Base-by-base conservation (phyloP, 176 grass and related monocot genomes). In the Rhynchospora breviuscula region DNA sequence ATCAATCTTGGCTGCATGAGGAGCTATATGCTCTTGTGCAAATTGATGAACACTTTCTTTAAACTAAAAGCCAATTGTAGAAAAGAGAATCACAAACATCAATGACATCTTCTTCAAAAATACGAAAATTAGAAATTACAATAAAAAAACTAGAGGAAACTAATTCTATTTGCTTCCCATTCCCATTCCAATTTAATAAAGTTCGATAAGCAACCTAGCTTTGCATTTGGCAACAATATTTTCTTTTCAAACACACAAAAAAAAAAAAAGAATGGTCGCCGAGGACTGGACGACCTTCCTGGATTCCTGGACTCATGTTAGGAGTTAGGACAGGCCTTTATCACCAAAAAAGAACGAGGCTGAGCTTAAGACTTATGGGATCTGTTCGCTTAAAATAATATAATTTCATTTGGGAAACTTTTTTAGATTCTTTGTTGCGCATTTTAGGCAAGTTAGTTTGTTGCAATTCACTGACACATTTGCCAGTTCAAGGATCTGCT, bases 41-140 rank as follows among this genome's bases (percentile, higher is more conserved):
- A 98, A 98, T 68, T 85, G 89, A 79, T 82, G 81, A 81, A 94
- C 92, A 72, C 95, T 98, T 77, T 94, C 89, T 83, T 98, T 98
- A 84, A 98, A 98, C 95, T 97, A 19, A 7, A 78, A 85, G 81
- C 6, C 67, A 85, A 79, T 19, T 53, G 12, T 17, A 66, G 19
- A n/a, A 52, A 53, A 52, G 18, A 56, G 54, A 26, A 45, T 29
- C 59, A 75, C 31, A 71, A 19, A 70, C 49, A 77, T 57, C 73
- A n/a, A n/a, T n/a, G n/a, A n/a, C n/a, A n/a, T n/a, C 49, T 26
- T 22, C 71, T 15, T 12, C 47, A 7, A 76, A 1, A 53, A 21
- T 53, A 22, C 13, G 21, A 26, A 68, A 68, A n/a, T 59, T 62
- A 19, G 59, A 11, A 62, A 23, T 25, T 62, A 21, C 60, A 63